Base-by-base conservation (phyloP, 768 basidiomycete genomes). In the Mycena vitilis region DNA sequence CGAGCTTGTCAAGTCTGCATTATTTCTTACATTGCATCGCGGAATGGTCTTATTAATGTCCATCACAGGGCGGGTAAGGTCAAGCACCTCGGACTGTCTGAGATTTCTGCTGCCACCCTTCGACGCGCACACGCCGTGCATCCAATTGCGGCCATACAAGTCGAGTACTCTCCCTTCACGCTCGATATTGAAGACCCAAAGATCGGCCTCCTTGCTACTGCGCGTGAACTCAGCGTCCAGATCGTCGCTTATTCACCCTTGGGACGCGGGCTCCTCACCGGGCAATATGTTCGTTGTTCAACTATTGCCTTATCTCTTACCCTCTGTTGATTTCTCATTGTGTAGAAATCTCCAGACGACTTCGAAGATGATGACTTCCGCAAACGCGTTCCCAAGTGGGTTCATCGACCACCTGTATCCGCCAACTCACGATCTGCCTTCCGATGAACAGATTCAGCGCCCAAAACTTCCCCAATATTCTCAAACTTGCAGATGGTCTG, bases 51-150 rank as follows among this genome's bases (percentile, higher is more conserved):
- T n/a, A 48, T 8, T 18, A 8, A 47, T 8, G n/a, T 22, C 9
- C 22, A 7, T 23, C 22, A n/a, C 18, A 75, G 77, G 63, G 76
- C 75, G 65, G 85, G 85, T 0, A 87, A 84, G 71, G 80, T 81
- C 63, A 81, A 76, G 65, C 82, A 87, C 72, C 69, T 89, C 12
- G 87, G 88, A 0, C 80, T 88, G 42, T 88, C 85, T 18, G 88
- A 89, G 72, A 77, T 81, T 63, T 84, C 84, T 4, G 78, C 82
- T 0, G 61, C 63, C 3, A 84, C 84, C 0, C 77, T 88, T 34
- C 82, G 85, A 23, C 82, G 87, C 10, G 87, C 86, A 13, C 81
- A 81, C 45, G 81, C 82, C 10, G 73, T 87, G 11, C 86, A 87
- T 57, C 84, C 84, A 6, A 86, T 88, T 40, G 59, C 84, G 0